phyloP scores from a whole-genome alignment of 805 yeast genomes.

The Maudiozyma serrabonitensis region DNA sequence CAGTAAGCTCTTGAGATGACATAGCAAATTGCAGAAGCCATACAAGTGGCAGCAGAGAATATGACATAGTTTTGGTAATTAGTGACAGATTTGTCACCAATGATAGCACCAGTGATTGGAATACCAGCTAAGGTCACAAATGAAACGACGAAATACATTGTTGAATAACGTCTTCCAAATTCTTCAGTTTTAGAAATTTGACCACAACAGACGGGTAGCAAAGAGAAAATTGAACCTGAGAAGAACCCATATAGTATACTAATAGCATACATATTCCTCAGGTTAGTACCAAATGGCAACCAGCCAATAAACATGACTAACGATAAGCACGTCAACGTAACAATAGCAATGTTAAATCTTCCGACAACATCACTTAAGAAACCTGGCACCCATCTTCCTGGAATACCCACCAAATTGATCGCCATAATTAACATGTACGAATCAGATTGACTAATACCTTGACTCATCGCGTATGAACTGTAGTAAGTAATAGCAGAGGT shows the following conservation, averaged over 20 bases:
- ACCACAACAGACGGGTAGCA: conserved; percentile 50
- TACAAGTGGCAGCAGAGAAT: conserved; percentile 31
- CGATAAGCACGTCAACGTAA: conserved; percentile 25
- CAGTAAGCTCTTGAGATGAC: conserved; percentile 34
- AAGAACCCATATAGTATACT: conserved; percentile 42
- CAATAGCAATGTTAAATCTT: conserved; percentile 42
- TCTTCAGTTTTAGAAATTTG: conserved; percentile 45
- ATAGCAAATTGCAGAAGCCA: conserved; percentile 34
- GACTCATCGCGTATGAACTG: conserved; percentile 41
- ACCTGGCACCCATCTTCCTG: conserved; percentile 39
- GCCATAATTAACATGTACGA: conserved; percentile 39
- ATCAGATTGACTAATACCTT: conserved; percentile 34
- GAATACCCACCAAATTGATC: conserved; percentile 33
- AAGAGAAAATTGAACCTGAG: conserved; percentile 44
- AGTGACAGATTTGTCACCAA: conserved; percentile 29
- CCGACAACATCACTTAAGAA: conserved; percentile 39
- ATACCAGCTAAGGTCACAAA: conserved; percentile 42
- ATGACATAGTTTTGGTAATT: conserved; percentile 33
- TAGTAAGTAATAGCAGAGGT: conserved; percentile 38
- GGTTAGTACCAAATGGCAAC: conserved; percentile 30
- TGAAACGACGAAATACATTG: conserved; percentile 50
- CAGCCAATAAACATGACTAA: conserved; percentile 30
- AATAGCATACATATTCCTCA: conserved; percentile 34
- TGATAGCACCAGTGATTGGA: conserved; percentile 43
- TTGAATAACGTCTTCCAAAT: conserved; percentile 46